Evolutionary conservation across 768 basidiomycete genomes (phyloP), one percentile per base, ranked within the genome.

Genomic region (Rickenella mellea): DNA sequence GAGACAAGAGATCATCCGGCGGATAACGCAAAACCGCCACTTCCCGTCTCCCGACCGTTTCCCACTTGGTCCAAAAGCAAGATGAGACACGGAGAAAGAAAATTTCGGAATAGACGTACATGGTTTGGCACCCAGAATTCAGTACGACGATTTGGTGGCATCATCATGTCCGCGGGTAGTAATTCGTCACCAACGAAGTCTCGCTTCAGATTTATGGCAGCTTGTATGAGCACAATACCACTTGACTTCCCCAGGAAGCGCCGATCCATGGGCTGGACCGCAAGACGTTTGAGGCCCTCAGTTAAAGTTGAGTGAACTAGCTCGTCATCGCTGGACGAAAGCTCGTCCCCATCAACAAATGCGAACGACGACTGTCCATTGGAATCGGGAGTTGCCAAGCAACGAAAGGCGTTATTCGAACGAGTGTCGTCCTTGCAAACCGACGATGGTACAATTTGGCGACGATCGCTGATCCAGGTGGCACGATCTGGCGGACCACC

Each of bases 141-240:
- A 4, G 60, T 55, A 21, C 74, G 65, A 27, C 33, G 36, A 43
- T 37, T 25, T 39, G 36, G 19, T 27, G 27, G 36, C 27, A 36
- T 22, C 7, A 36, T 10, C 10, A 36, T 17, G 12, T 36, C 33
- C 15, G 15, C 39, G 21, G 40, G 15, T 31, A 45, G 48, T 47
- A 56, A 51, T 5, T 60, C 58, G 4, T 50, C 46, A n/a, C 74
- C 72, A 1, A 68, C 67, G 21, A 67, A 73, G 44, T 77, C 74
- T 22, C 70, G 67, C 55, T 80, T 82, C 8, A 80, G 59, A 45
- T 76, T 73, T 10, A 80, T 64, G 2, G 78, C 79, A 4, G 66
- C 64, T 50, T 71, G 70, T 6, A 79, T 48, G 8, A 78, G 59
- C 49, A 72, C 69, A 21, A 69, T 62, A 7, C 71, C 68, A 55